phyloP scores from a whole-genome alignment of 352 stramenopile species.

The Thalassiosira mediterranea region DNA sequence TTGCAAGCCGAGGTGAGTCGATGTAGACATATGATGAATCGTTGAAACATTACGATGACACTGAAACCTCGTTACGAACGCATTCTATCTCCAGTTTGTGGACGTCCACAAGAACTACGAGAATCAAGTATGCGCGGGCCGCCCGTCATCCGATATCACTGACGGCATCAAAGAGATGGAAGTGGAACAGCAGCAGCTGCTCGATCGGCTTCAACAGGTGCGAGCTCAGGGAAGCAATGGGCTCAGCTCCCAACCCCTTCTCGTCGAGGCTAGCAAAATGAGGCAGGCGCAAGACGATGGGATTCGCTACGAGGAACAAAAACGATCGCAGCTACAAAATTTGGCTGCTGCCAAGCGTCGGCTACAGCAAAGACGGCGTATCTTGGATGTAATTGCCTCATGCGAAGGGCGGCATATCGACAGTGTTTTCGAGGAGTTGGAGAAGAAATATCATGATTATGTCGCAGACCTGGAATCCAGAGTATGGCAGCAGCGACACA shows the following conservation, averaged over 20 bases:
- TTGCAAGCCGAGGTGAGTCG: conserved; percentile 90
- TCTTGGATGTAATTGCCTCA: conserved; percentile 10
- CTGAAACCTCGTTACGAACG: too few species aligned
- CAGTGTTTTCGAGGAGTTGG: conserved; percentile 14
- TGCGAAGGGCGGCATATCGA: conserved; percentile 9
- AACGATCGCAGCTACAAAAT: conserved; percentile 88
- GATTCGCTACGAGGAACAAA: conserved; percentile 88
- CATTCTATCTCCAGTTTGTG: conserved; percentile 32
- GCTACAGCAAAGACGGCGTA: conserved; percentile 74
- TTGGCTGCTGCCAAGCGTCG: conserved; percentile 88
- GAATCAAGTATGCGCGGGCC: conserved; percentile 71
- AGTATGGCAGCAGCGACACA: conserved; percentile 88
- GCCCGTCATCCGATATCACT: conserved; percentile 90
- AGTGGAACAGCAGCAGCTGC: conserved; percentile 40
- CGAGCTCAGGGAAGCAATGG: conserved; percentile 20
- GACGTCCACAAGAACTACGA: conserved; percentile 81
- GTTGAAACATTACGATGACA: conserved; percentile 3
- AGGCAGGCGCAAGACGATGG: conserved; percentile 94
- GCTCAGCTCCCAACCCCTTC: conserved; percentile 53
- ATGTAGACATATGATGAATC: conserved; percentile 1
- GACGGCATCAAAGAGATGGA: conserved; percentile 90
- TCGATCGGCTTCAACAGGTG: conserved; percentile 32
- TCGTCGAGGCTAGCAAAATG: conserved; percentile 85
- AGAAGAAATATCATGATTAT: conserved; percentile 16
- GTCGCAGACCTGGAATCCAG: conserved; percentile 71